A percentile compares a stretch with the other conserved stretches of the same genome.
Conservation (phyloP, 192 early-diverging fungal genomes). For the Chytriomyces sp. region DNA sequence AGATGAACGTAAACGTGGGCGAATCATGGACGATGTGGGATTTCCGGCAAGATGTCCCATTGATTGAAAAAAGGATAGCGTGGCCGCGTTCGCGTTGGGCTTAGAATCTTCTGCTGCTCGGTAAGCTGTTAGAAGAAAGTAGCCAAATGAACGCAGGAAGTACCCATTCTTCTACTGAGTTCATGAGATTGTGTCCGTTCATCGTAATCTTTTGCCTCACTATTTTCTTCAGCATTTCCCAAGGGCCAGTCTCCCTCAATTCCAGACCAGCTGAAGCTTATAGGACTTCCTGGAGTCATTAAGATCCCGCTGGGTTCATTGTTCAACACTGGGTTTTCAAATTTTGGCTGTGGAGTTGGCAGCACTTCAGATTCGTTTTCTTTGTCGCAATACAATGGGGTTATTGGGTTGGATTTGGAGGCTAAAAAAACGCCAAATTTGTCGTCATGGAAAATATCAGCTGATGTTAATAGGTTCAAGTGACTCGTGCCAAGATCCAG, state of each 20-base stretch:
- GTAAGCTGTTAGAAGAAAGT: background rate
- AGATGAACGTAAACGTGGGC: conserved; percentile 17
- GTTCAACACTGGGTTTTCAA: too few relatives aligned
- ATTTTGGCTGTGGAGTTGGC: too few relatives aligned
- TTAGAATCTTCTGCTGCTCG: background rate
- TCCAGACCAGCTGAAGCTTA: conserved; percentile 23
- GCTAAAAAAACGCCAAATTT: too few relatives aligned
- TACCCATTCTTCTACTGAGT: background rate
- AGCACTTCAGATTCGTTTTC: too few relatives aligned
- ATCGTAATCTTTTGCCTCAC: conserved; percentile 10
- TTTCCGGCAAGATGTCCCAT: background rate
- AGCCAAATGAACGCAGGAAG: background rate
- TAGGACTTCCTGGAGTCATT: conserved; percentile 24
- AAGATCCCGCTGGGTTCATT: conserved; percentile 25
- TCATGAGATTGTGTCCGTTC: background rate
- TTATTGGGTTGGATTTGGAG: too few relatives aligned
- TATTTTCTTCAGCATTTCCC: background rate
- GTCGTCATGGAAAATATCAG: too few relatives aligned
- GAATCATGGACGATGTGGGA: conserved; percentile 17
- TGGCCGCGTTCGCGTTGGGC: background rate
- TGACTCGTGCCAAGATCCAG: too few relatives aligned
- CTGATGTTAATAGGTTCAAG: too few relatives aligned
- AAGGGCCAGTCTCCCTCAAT: background rate
- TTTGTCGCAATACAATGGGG: too few relatives aligned
- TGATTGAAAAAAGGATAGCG: conserved; percentile 27